phyloP scores from a whole-genome alignment of 371 early-diverging fungal genomes.

The Blastocladiella emersonii region DNA sequence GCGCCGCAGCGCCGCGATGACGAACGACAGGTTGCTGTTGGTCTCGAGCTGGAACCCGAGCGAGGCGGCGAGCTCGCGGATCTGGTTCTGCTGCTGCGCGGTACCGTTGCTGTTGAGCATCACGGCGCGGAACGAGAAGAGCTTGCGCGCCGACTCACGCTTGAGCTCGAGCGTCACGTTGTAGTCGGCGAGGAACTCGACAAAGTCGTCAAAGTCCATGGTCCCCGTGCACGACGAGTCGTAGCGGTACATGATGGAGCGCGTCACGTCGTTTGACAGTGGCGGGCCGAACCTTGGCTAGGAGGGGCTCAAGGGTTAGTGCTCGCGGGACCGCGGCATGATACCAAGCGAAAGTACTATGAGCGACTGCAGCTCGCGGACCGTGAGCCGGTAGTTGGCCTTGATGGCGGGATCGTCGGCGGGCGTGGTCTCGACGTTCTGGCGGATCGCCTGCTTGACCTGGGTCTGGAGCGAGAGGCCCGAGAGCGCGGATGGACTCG shows the following conservation, averaged over 20 bases:
- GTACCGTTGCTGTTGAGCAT: too few relatives aligned
- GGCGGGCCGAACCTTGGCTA: conserved; percentile 16
- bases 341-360: conserved; percentile 5
- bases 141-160: conserved; percentile 8
- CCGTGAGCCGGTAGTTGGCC: conserved; percentile 10
- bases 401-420: neutral
- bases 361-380: conserved; percentile 9
- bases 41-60: neutral
- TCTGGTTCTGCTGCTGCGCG: neutral
- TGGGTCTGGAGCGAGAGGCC: neutral
- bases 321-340: too few relatives aligned
- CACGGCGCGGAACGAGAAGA: conserved; percentile 1
- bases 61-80: neutral
- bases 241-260: conserved; percentile 21
- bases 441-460: neutral
- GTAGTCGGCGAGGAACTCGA: conserved; percentile 24
- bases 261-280: conserved; percentile 11
- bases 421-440: neutral
- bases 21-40: conserved; percentile 1
- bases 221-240: conserved; percentile 21
- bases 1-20: conserved; percentile 10
- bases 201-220: conserved; percentile 26
- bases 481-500: neutral
- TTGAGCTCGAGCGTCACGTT: conserved; percentile 12
- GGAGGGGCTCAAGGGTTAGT: neutral